Evolutionary conservation across 768 basidiomycete species (phyloP).

Genomic region (Lactifluus piperatus): DNA sequence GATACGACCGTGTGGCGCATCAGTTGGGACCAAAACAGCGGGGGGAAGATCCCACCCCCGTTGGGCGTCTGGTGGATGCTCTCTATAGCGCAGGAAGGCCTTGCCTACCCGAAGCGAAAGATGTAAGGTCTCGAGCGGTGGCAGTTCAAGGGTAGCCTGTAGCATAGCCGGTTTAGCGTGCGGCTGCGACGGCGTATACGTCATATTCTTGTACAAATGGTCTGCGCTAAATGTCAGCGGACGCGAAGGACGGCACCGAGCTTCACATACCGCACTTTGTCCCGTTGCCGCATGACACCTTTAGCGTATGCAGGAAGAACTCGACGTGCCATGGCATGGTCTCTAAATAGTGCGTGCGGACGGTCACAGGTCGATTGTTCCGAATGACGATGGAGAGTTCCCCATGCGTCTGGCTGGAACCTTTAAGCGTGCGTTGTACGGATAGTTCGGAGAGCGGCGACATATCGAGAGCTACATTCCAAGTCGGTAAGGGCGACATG

Average conservation of each 20-base stretch:
- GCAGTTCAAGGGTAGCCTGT: slow-evolving; percentile 62
- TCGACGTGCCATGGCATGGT: slow-evolving; percentile 91
- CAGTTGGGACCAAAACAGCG: slow-evolving; percentile 56
- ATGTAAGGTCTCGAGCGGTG: slow-evolving; percentile 51
- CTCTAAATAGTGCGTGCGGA: slow-evolving; percentile 69
- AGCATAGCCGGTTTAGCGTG: slow-evolving; percentile 73
- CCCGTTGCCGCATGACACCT: slow-evolving; percentile 38
- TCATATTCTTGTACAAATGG: slow-evolving; percentile 52
- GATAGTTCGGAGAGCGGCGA: slow-evolving; percentile 44
- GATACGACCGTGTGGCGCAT: slow-evolving; percentile 34
- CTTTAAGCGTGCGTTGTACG: slow-evolving; percentile 61
- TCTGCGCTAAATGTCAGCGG: slow-evolving; percentile 31
- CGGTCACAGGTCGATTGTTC: slow-evolving; percentile 42
- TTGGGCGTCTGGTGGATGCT: slow-evolving; percentile 93
- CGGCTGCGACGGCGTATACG: slow-evolving; percentile 58
- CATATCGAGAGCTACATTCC: slow-evolving; percentile 31
- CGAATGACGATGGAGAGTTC: slow-evolving; percentile 56
- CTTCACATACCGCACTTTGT: slow-evolving; percentile 35
- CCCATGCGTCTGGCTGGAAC: slow-evolving; percentile 69
- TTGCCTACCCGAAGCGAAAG: slow-evolving; percentile 72
- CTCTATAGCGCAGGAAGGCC: slow-evolving; percentile 85
- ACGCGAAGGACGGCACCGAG: background rate
- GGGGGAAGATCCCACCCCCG: slow-evolving; percentile 91
- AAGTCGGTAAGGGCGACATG: background rate
- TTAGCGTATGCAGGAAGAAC: slow-evolving; percentile 76